A percentile compares a stretch with the other conserved stretches of the same genome.
Conservation (phyloP, 1,139 yeast species). For the Yamadazyma taylorii region DNA sequence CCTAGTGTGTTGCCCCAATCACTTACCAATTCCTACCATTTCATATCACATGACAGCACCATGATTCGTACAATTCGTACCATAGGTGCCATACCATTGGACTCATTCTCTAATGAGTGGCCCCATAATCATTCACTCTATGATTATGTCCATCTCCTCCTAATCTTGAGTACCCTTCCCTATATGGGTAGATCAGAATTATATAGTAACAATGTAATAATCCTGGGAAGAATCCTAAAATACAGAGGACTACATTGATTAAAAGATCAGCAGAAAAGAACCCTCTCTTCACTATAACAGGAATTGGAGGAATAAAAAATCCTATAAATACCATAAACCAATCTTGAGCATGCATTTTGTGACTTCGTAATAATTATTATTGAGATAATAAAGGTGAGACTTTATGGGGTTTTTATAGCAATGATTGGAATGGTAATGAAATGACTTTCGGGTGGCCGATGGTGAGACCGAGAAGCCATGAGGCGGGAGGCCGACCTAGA, state of each 20-base stretch:
- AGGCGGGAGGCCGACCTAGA: too few species aligned
- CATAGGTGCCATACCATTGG: too few species aligned
- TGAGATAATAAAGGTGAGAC: neutral
- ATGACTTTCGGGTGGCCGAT: too few species aligned
- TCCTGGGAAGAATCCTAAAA: constrained; percentile 84
- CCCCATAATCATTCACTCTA: constrained; percentile 28
- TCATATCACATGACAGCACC: too few species aligned
- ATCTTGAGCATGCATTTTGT: constrained; percentile 63
- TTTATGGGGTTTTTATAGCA: neutral
- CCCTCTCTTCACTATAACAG: constrained; percentile 79
- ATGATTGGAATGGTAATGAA: neutral
- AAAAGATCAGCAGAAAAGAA: constrained; percentile 67
- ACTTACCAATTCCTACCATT: too few species aligned
- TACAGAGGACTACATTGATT: constrained; percentile 72
- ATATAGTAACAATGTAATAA: constrained; percentile 64
- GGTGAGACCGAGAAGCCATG: neutral
- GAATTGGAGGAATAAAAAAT: constrained; percentile 80
- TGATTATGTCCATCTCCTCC: constrained; percentile 36
- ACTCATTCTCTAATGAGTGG: constrained; percentile 11
- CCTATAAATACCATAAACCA: constrained; percentile 79
- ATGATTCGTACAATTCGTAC: too few species aligned
- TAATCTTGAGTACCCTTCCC: constrained; percentile 29
- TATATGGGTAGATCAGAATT: constrained; percentile 54
- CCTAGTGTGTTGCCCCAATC: too few species aligned
- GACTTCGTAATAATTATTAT: neutral